Conservation (phyloP, 1,139 yeast genomes). For the Yamadazyma friedrichii region DNA sequence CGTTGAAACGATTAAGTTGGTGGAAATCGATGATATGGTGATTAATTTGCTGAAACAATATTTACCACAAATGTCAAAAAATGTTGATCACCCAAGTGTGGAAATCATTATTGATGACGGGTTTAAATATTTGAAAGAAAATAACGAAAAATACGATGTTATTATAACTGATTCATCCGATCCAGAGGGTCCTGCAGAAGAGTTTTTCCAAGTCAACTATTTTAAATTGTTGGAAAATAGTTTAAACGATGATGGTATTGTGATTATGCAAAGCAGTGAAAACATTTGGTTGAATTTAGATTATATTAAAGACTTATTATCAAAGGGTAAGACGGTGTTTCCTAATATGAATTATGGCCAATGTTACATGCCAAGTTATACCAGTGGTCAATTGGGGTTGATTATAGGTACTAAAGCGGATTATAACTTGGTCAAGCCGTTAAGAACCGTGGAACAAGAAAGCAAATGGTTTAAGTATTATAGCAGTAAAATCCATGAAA, state of each 20-base stretch:
- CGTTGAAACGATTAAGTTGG: constrained; percentile 72
- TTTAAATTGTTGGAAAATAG: constrained; percentile 72
- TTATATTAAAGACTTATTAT: constrained; percentile 58
- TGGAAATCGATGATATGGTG: constrained; percentile 89
- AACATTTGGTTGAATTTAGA: constrained; percentile 86
- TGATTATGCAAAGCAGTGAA: constrained; percentile 90
- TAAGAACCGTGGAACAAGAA: constrained; percentile 52
- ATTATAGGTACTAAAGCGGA: constrained; percentile 74
- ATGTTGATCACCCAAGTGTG: constrained; percentile 70
- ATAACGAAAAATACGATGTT: constrained; percentile 60
- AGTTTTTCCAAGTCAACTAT: constrained; percentile 82
- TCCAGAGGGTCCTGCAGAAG: constrained; percentile 98
- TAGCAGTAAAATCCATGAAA: constrained; percentile 65
- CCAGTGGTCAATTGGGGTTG: constrained; percentile 94
- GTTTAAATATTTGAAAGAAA: constrained; percentile 64
- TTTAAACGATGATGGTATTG: constrained; percentile 69
- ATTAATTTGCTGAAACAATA: constrained; percentile 71
- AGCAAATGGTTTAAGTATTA: constrained; percentile 64
- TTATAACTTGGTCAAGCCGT: constrained; percentile 52
- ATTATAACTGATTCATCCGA: constrained; percentile 95
- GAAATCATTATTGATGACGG: constrained; percentile 84
- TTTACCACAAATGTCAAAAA: constrained; percentile 78
- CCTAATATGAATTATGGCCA: constrained; percentile 75
- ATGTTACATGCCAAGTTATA: constrained; percentile 91
- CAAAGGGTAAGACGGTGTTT: constrained; percentile 70